These are phyloP conservation scores for Nitzschia sp. DNA, from an alignment of 108 stramenopile species.

Conservation along the genomic window DNA sequence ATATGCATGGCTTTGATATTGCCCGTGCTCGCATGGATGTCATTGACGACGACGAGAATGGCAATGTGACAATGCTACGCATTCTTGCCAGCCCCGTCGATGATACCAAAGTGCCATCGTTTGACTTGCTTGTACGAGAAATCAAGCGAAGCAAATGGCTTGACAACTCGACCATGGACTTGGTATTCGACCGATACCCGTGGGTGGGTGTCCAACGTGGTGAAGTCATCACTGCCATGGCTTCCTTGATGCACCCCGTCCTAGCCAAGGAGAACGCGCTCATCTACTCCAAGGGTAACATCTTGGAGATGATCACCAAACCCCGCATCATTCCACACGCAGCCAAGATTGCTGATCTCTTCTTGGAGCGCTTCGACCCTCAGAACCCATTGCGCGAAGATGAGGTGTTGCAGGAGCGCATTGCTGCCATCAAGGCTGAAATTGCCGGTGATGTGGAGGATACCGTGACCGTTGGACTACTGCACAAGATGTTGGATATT, in stretches of 20 bases:
- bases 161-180: conserved; percentile 80
- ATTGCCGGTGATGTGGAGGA: conserved; percentile 83
- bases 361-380: conserved; percentile 88
- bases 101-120: conserved; percentile 7
- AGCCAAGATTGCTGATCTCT: conserved; percentile 83
- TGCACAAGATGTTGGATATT: conserved; percentile 87
- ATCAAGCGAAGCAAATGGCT: conserved; percentile 91
- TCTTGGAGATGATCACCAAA: conserved; percentile 58
- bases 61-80: conserved; percentile 87
- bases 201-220: conserved; percentile 77
- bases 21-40: conserved; percentile 88
- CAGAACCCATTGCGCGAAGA: conserved; percentile 56
- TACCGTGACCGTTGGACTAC: conserved; percentile 57
- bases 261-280: conserved; percentile 81
- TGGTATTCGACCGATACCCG: conserved; percentile 78
- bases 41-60: conserved; percentile 89
- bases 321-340: conserved; percentile 64
- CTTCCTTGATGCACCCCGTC: conserved; percentile 87
- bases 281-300: conserved; percentile 84
- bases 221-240: conserved; percentile 89
- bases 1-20: conserved; percentile 84
- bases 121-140: conserved; percentile 62
- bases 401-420: conserved; percentile 43
- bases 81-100: conserved; percentile 63
- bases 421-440: conserved; percentile 44